Conservation (phyloP, 2,329 filamentous ascomycete genomes). For the Trichoderma koningii region DNA sequence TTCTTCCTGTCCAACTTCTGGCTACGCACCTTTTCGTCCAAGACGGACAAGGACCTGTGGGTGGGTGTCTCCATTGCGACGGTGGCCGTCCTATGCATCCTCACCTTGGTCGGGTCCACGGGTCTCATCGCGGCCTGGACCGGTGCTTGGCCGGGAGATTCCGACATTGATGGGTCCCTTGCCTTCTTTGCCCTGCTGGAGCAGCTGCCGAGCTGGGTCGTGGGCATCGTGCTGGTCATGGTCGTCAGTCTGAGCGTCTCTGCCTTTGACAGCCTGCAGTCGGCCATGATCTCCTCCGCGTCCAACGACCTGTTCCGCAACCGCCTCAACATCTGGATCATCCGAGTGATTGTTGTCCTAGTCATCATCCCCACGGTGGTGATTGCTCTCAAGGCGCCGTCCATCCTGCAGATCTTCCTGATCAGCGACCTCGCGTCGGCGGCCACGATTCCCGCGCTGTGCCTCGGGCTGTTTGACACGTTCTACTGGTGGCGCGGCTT, state of each 20-base stretch:
- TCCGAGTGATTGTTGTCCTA: constrained; percentile 68
- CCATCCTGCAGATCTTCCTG: constrained; percentile 78
- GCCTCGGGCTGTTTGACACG: constrained; percentile 68
- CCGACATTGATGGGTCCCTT: constrained; percentile 56
- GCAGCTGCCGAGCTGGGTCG: constrained; percentile 75
- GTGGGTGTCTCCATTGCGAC: constrained; percentile 72
- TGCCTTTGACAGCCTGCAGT: constrained; percentile 78
- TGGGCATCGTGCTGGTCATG: constrained; percentile 81
- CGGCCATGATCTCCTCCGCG: constrained; percentile 80
- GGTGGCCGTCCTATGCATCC: constrained; percentile 64
- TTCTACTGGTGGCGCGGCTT: constrained; percentile 81
- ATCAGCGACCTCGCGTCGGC: constrained; percentile 80
- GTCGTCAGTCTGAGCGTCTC: constrained; percentile 74
- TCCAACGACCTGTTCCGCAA: constrained; percentile 87
- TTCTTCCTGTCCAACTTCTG: constrained; percentile 75
- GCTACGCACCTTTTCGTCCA: constrained; percentile 26
- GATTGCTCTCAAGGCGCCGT: constrained; percentile 71
- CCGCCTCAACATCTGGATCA: constrained; percentile 72
- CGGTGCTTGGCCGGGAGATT: constrained; percentile 65
- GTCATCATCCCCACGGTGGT: constrained; percentile 74
- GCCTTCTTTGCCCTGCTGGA: constrained; percentile 76
- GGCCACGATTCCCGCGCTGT: constrained; percentile 71
- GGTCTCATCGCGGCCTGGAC: constrained; percentile 80
- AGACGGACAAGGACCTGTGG: constrained; percentile 43
- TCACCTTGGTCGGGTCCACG: constrained; percentile 71